Evolutionary conservation across 306 rosid genomes (phyloP).

Genomic region (Castanea crenata): DNA sequence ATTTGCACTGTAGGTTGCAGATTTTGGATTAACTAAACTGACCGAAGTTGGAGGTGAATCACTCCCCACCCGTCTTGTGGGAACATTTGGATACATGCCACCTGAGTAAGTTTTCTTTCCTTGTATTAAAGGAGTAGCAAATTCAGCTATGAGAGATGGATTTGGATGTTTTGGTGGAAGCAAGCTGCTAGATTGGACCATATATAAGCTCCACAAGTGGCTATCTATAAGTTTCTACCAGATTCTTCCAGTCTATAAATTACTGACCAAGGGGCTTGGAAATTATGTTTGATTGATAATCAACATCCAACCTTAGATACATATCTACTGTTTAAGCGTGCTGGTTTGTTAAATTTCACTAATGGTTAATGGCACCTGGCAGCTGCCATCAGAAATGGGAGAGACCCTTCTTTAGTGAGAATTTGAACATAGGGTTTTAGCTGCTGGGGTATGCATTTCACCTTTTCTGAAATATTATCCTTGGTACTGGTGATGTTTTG

Average conservation of each 20-base stretch:
- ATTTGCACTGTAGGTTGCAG: constrained; percentile 72
- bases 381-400: background rate
- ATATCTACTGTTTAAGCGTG: background rate
- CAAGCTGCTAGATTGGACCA: constrained; percentile 2
- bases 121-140: background rate
- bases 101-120: constrained; percentile 61
- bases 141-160: constrained; percentile 4
- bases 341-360: background rate
- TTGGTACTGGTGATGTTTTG: background rate
- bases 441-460: background rate
- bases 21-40: constrained; percentile 86
- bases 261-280: background rate
- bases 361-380: background rate
- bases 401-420: background rate
- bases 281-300: background rate
- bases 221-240: background rate
- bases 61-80: constrained; percentile 79
- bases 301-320: background rate
- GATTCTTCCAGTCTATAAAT: background rate
- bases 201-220: background rate
- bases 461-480: background rate
- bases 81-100: constrained; percentile 97
- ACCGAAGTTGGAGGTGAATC: constrained; percentile 87
- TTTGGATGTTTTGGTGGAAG: background rate
- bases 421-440: background rate